Conservation (phyloP, 1,139 yeast species). For the Kodamaea plutei region DNA sequence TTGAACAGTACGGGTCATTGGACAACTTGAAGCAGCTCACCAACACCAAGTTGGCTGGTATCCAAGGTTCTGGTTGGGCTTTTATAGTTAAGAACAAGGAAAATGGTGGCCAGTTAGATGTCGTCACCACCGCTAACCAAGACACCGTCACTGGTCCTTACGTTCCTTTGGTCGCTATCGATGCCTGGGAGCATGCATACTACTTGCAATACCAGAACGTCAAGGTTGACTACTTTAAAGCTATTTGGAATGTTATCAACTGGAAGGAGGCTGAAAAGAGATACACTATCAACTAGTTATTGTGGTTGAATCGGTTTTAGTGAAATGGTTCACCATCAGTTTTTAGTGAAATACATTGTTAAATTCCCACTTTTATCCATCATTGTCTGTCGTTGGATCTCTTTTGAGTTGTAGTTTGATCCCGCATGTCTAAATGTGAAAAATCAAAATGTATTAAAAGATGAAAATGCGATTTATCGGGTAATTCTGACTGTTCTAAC, state of each 20-base stretch:
- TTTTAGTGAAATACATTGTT: too few species aligned
- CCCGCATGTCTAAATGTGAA: too few species aligned
- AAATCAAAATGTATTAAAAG: too few species aligned
- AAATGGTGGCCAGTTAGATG: constrained; percentile 72
- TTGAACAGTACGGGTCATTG: constrained; percentile 67
- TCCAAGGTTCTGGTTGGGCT: constrained; percentile 99
- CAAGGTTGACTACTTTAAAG: constrained; percentile 92
- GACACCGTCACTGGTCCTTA: constrained; percentile 77
- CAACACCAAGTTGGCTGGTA: constrained; percentile 80
- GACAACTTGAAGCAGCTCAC: constrained; percentile 67
- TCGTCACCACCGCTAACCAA: constrained; percentile 85
- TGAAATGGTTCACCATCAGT: too few species aligned
- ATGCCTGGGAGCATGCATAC: constrained; percentile 99
- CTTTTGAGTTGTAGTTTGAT: background rate
- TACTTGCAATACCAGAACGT: constrained; percentile 94
- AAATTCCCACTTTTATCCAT: too few species aligned
- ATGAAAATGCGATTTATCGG: too few species aligned
- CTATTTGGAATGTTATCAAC: constrained; percentile 94
- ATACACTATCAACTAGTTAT: constrained; percentile 23
- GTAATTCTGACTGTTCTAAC: too few species aligned
- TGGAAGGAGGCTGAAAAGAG: constrained; percentile 91
- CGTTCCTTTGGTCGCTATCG: constrained; percentile 86
- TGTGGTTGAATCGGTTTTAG: too few species aligned
- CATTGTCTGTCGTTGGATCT: background rate
- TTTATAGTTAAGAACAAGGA: constrained; percentile 85